Evolutionary conservation across 345 rosid species (phyloP), one percentile per base, ranked within the genome.

Genomic region (Populus davidiana): DNA sequence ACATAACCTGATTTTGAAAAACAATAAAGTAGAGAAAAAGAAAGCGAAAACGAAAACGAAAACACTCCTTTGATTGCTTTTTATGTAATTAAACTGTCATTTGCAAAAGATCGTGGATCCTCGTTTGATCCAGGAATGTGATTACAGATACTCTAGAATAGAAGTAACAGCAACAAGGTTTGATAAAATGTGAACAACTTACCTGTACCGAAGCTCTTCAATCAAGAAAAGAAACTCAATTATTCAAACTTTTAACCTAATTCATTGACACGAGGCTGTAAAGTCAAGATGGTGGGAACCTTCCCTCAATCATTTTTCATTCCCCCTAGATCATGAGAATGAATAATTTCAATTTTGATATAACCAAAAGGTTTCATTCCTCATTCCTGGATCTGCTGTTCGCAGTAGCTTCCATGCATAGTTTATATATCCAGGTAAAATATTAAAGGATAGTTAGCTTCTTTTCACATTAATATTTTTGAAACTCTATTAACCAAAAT

Each of bases 161-260:
- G 27, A 17, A 9, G 35, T 35, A 20, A 65, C 56, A 16, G n/a
- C 39, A 4, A 18, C 3, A 36, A 66, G 21, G 39, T 0, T 36
- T 5, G 21, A 36, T 67, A 21, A 5, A 36, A 23, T 52, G 43
- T 8, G 31, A 13, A 72, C 20, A 52, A 31, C 10, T 67, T 67
- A 50, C 38, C 23, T 67, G 35, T 27, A 67, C 31, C 31, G 21
- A 52, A 67, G 65, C 66, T 36, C 49, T 5, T 72, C 72, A 66
- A 78, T 72, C 81, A 56, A 73, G 25, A 49, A 76, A 76, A 75
- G 83, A 44, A 44, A 65, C 80, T 31, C 71, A 38, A 82, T 77
- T 68, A 80, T 84, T 87, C 88, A 85, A 85, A 80, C 82, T 78
- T 83, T 75, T 35, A 75, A 84, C 87, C 88, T 81, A 87, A 85